A percentile compares a stretch with the other conserved stretches of the same genome.
Conservation (phyloP, 305 asterid genomes). For the Fraxinus albicans region DNA sequence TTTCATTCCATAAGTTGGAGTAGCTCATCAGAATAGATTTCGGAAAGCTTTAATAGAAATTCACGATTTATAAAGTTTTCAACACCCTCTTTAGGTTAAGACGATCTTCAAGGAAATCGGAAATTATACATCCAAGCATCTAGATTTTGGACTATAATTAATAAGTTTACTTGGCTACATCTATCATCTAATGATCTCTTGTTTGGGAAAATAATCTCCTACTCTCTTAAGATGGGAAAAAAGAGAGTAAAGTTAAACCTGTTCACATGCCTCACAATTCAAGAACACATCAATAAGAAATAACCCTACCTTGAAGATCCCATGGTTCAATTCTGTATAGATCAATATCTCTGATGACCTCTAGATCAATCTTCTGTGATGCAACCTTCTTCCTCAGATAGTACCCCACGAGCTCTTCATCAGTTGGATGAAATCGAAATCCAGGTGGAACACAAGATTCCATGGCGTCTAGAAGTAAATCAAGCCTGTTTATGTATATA, state of each 20-base stretch:
- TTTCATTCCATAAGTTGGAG: neutral
- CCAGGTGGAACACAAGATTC: conserved; percentile 83
- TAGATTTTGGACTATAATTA: neutral
- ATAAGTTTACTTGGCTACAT: neutral
- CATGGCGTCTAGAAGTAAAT: conserved; percentile 29
- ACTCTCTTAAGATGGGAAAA: neutral
- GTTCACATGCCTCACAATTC: neutral
- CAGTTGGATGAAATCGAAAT: conserved; percentile 85
- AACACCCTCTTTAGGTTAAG: neutral
- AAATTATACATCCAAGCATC: neutral
- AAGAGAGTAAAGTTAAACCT: neutral
- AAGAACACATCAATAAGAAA: neutral
- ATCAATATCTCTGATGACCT: conserved; percentile 76
- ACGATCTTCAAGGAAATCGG: neutral
- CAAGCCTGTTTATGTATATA: neutral
- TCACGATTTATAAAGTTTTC: neutral
- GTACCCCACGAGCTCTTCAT: conserved; percentile 80
- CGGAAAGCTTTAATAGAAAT: neutral
- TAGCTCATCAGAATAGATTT: neutral
- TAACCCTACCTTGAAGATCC: conserved; percentile 74
- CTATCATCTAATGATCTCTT: neutral
- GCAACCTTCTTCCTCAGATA: conserved; percentile 76
- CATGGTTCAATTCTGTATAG: conserved; percentile 84
- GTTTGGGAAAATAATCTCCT: neutral
- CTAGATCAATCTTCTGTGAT: conserved; percentile 86